These are phyloP conservation scores for Aspergillus calidoustus DNA, from an alignment of 2,329 filamentous ascomycete species.

Conservation along the genomic window DNA sequence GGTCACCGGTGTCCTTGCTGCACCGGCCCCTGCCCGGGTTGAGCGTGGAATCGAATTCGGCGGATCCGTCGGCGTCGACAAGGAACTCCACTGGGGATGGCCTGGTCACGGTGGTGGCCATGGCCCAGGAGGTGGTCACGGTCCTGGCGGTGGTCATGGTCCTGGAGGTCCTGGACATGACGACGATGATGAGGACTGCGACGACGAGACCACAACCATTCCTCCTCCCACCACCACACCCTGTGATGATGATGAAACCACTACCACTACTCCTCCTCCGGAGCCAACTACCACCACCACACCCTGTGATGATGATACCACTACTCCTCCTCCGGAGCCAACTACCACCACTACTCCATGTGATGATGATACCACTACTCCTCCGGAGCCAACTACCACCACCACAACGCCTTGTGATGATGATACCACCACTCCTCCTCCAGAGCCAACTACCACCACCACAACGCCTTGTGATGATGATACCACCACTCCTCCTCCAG, in stretches of 20 bases:
- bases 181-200: not conserved
- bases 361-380: not conserved
- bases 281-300: not conserved
- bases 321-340: not conserved
- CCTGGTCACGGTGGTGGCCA: not conserved
- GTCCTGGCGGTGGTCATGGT: not conserved
- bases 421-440: not conserved
- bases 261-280: not conserved
- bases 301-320: not conserved
- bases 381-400: not conserved
- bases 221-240: not conserved
- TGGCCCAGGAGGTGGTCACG: not conserved
- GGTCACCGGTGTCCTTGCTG: conserved; percentile 16
- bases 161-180: conserved; percentile 2
- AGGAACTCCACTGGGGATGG: conserved; percentile 1
- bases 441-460: not conserved
- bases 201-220: not conserved
- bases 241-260: not conserved
- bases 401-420: conserved; percentile 3
- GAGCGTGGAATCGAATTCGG: conserved; percentile 1
- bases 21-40: conserved; percentile 8
- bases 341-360: not conserved
- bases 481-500: not conserved
- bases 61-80: not conserved
- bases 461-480: conserved; percentile 7